phyloP scores from a whole-genome alignment of 208 protist genomes.

The Acanthamoeba culbertsoni region DNA sequence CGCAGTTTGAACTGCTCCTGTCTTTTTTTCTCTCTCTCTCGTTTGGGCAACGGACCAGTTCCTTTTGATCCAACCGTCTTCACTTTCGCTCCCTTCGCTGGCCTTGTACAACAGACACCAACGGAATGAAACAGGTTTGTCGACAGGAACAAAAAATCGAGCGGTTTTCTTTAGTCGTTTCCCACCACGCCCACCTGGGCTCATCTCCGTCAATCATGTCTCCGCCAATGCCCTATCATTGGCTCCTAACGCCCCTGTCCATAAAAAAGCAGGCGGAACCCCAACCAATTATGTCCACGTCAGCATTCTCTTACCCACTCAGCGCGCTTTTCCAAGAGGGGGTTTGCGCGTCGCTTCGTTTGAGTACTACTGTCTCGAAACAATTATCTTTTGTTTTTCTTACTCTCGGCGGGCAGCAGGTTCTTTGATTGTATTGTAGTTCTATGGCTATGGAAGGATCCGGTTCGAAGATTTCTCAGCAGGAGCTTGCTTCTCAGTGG shows the following conservation, averaged over 20 bases:
- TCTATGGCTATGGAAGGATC: background rate
- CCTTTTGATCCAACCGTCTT: background rate
- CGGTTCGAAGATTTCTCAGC: background rate
- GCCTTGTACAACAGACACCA: background rate
- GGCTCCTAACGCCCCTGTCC: no score
- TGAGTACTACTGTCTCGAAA: no score
- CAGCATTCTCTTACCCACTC: no score
- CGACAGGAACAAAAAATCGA: background rate
- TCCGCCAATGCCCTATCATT: no score
- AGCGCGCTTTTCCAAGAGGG: no score
- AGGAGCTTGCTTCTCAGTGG: constrained; percentile 25
- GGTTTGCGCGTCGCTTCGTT: no score
- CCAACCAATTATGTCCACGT: no score
- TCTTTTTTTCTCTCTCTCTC: background rate
- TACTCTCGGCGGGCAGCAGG: no score
- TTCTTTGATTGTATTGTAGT: no score
- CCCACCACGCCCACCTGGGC: background rate
- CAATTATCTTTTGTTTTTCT: no score
- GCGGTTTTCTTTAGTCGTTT: background rate
- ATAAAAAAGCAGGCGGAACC: no score
- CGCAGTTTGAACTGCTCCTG: background rate
- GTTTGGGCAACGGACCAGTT: no score
- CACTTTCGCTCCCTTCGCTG: background rate
- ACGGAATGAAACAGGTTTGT: background rate
- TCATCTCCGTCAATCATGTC: background rate